phyloP scores from a whole-genome alignment of 331 rosid genomes.

The Spiraea crenata region DNA sequence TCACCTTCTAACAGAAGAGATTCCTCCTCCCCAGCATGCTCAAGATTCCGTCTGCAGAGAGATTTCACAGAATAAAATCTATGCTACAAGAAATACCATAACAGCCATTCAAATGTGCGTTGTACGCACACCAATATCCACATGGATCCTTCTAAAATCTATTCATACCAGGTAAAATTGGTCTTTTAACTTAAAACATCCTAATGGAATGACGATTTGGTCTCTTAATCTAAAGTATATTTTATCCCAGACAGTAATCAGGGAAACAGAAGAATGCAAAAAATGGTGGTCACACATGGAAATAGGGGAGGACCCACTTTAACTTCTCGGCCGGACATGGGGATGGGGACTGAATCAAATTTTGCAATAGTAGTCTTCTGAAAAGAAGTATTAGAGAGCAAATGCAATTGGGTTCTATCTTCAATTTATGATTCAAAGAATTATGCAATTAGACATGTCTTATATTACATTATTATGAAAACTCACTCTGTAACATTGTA shows the following conservation, averaged over 20 bases:
- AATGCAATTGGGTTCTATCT: neutral
- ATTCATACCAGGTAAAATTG: too few relatives aligned
- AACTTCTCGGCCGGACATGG: too few relatives aligned
- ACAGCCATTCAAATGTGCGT: neutral
- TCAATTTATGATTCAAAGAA: neutral
- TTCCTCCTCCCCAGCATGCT: conserved; percentile 67
- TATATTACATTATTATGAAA: conserved; percentile 4
- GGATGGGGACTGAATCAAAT: too few relatives aligned
- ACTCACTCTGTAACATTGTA: conserved; percentile 69
- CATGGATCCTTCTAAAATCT: too few relatives aligned
- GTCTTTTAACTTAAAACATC: too few relatives aligned
- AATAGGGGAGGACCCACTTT: too few relatives aligned
- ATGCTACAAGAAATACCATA: neutral
- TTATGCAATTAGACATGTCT: neutral
- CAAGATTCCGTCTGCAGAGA: conserved; percentile 59
- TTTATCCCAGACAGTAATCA: too few relatives aligned
- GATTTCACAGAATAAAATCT: conserved; percentile 4
- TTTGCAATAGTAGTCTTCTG: neutral
- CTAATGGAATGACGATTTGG: too few relatives aligned
- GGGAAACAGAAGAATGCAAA: too few relatives aligned
- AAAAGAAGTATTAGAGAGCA: neutral
- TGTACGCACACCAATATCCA: too few relatives aligned
- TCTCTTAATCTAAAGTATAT: too few relatives aligned
- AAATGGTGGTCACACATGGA: too few relatives aligned
- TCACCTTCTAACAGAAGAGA: conserved; percentile 74